These are phyloP conservation scores for Petunia secreta DNA, from an alignment of 257 asterid genomes.

Conservation along the genomic window DNA sequence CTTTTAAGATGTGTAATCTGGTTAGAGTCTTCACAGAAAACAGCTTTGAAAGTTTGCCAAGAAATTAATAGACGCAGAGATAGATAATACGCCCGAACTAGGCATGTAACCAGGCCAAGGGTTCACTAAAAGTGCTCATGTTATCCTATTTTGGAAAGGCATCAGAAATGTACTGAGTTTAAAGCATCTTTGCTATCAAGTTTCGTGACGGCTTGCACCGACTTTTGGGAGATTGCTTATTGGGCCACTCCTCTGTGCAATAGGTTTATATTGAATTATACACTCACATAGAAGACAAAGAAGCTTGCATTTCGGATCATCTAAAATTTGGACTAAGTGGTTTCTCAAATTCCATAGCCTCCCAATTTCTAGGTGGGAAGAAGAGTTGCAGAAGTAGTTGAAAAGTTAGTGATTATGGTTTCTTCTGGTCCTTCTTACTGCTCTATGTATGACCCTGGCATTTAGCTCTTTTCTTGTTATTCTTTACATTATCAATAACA, in stretches of 20 bases:
- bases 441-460: not conserved
- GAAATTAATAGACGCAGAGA: too few species aligned
- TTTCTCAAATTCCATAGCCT: not conserved
- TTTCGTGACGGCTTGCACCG: not conserved
- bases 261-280: constrained; percentile 7
- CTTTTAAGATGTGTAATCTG: not conserved
- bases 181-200: not conserved
- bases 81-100: not conserved
- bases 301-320: not conserved
- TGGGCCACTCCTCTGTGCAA: constrained; percentile 14
- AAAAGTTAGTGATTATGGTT: not conserved
- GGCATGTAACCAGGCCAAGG: constrained; percentile 1
- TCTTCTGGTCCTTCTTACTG: constrained; percentile 14
- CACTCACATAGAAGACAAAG: not conserved
- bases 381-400: not conserved
- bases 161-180: not conserved
- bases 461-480: not conserved
- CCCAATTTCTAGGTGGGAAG: not conserved
- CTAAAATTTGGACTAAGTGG: constrained; percentile 3
- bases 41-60: too few species aligned
- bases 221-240: not conserved
- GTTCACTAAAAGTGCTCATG: not conserved
- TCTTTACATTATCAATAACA: not conserved
- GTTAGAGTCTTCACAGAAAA: not conserved
- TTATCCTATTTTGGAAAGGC: not conserved